phyloP scores from a whole-genome alignment of 495 filamentous ascomycete genomes.

The Emericellopsis terricola region DNA sequence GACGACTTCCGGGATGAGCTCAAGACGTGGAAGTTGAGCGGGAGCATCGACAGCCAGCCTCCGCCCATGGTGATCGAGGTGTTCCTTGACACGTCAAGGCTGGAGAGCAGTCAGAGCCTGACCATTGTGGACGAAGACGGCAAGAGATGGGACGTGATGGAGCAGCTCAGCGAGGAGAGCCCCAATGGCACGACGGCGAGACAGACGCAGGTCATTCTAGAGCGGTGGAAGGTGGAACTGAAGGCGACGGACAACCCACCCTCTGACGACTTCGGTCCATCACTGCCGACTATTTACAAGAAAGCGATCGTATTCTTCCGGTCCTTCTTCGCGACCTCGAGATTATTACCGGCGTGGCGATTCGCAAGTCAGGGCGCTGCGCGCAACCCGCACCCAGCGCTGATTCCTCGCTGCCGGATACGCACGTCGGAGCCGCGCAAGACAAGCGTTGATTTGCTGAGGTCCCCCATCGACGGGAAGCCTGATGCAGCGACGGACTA shows the following conservation, averaged over 20 bases:
- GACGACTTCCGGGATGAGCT: slow-evolving; percentile 69
- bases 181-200: slow-evolving; percentile 19
- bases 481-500: slow-evolving; percentile 56
- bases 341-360: slow-evolving; percentile 77
- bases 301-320: slow-evolving; percentile 87
- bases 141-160: slow-evolving; percentile 80
- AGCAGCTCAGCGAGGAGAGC: slow-evolving; percentile 48
- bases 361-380: slow-evolving; percentile 52
- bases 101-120: slow-evolving; percentile 72
- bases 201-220: slow-evolving; percentile 56
- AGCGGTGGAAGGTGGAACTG: slow-evolving; percentile 78
- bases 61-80: slow-evolving; percentile 82
- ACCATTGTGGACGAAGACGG: slow-evolving; percentile 76
- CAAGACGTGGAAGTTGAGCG: slow-evolving; percentile 57
- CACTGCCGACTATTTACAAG: slow-evolving; percentile 84
- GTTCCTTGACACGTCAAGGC: slow-evolving; percentile 62
- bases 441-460: slow-evolving; percentile 43
- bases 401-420: slow-evolving; percentile 69
- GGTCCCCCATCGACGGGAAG: slow-evolving; percentile 47
- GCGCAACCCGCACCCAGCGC: slow-evolving; percentile 42
- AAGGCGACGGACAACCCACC: slow-evolving; percentile 15
- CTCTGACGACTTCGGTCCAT: slow-evolving; percentile 44
- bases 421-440: slow-evolving; percentile 33
- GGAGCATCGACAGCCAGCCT: slow-evolving; percentile 58
- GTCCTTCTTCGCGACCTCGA: slow-evolving; percentile 70